These are phyloP conservation scores for Tausonia pullulans DNA, from an alignment of 1,284 basidiomycete genomes.

Conservation along the genomic window DNA sequence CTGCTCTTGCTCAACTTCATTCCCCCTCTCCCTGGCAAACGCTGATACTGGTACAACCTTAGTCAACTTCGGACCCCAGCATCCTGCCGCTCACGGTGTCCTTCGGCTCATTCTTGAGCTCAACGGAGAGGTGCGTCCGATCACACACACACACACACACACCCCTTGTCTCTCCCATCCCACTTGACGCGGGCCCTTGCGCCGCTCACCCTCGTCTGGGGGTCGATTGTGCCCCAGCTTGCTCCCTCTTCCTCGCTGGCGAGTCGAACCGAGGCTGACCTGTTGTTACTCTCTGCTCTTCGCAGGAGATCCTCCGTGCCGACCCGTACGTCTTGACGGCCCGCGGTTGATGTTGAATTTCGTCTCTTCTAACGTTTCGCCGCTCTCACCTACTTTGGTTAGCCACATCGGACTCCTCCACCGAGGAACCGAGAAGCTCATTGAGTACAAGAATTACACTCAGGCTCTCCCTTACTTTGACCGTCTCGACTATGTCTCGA, in stretches of 20 bases:
- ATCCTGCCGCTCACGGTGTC: conserved; percentile 97
- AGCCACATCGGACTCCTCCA: conserved; percentile 93
- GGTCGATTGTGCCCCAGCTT: too few species aligned
- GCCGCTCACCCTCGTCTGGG: too few species aligned
- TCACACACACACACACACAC: too few species aligned
- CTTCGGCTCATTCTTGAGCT: conserved; percentile 94
- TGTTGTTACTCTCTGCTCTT: not conserved
- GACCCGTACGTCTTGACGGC: conserved; percentile 55
- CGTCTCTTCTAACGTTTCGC: not conserved
- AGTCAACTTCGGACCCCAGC: conserved; percentile 95
- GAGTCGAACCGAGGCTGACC: too few species aligned
- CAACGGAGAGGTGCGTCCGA: conserved; percentile 63
- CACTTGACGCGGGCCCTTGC: too few species aligned
- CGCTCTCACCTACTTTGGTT: conserved; percentile 9
- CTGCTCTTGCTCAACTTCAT: conserved; percentile 17
- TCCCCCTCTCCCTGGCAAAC: conserved; percentile 13
- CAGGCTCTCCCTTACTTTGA: conserved; percentile 99
- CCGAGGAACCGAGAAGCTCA: conserved; percentile 95
- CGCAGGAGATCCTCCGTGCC: conserved; percentile 64
- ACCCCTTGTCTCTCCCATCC: too few species aligned
- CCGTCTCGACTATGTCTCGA: conserved; percentile 96
- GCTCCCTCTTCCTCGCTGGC: too few species aligned
- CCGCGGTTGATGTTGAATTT: not conserved
- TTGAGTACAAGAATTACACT: conserved; percentile 98
- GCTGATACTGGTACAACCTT: not conserved